phyloP scores from a whole-genome alignment of 768 basidiomycete genomes.

The Psilocybe cyanescens region DNA sequence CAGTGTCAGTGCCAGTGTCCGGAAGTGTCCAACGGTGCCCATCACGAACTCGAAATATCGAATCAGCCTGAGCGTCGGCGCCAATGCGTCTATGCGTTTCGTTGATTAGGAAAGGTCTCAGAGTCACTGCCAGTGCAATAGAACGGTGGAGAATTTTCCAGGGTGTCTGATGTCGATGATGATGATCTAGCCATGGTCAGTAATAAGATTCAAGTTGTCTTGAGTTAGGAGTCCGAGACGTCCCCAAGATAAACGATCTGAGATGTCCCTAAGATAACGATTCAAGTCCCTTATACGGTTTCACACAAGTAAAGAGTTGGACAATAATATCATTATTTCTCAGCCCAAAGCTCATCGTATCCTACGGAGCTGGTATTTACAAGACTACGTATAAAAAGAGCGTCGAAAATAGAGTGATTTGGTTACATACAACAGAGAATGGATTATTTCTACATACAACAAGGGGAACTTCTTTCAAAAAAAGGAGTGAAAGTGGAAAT shows the following conservation, averaged over 20 bases:
- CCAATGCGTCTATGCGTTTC: neutral
- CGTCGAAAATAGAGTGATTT: neutral
- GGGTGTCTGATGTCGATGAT: too few relatives aligned
- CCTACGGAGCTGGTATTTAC: neutral
- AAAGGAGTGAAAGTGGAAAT: neutral
- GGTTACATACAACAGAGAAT: neutral
- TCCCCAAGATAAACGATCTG: too few relatives aligned
- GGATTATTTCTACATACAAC: slow-evolving; percentile 9
- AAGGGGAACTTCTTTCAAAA: neutral
- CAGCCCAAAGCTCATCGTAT: neutral
- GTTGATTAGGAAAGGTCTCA: neutral
- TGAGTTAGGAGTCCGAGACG: neutral
- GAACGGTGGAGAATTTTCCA: too few relatives aligned
- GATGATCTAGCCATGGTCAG: too few relatives aligned
- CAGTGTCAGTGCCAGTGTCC: neutral
- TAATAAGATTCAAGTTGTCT: too few relatives aligned
- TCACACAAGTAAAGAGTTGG: too few relatives aligned
- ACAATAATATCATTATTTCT: too few relatives aligned
- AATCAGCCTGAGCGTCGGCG: neutral
- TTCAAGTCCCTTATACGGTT: too few relatives aligned
- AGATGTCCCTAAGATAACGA: too few relatives aligned
- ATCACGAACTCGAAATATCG: too few relatives aligned
- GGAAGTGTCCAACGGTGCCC: too few relatives aligned
- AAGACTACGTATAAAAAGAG: neutral
- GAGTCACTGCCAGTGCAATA: neutral